Percentiles rank a stretch among this genome's conserved stretches.
These are phyloP conservation scores for Fusarium sp. DNA, from an alignment of 2,329 filamentous ascomycete genomes.

Conservation along the genomic window DNA sequence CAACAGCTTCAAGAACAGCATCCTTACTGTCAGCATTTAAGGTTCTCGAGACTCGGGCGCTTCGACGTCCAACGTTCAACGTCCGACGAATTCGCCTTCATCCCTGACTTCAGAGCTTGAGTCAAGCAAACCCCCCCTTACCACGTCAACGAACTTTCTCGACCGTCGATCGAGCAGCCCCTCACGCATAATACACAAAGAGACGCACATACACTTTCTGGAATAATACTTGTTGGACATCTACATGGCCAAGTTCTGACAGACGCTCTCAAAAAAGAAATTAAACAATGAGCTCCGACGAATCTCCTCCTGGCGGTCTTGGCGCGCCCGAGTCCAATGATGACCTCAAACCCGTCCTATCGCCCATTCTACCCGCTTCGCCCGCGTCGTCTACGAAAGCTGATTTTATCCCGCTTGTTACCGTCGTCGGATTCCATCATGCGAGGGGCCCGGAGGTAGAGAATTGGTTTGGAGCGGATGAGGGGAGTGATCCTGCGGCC, in stretches of 20 bases:
- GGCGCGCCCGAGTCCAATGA: constrained; percentile 42
- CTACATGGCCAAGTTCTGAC: constrained; percentile 44
- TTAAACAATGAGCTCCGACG: constrained; percentile 50
- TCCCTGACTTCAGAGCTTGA: constrained; percentile 4
- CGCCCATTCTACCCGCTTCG: constrained; percentile 51
- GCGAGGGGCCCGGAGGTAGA: constrained; percentile 93
- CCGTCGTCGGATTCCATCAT: constrained; percentile 88
- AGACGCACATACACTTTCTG: background rate
- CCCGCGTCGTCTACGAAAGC: constrained; percentile 50
- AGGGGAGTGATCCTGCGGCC: constrained; percentile 80
- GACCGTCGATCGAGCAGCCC: constrained; percentile 9
- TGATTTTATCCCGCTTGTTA: constrained; percentile 76
- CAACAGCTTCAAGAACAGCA: constrained; percentile 11
- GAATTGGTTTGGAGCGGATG: constrained; percentile 83
- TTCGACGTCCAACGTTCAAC: constrained; percentile 29
- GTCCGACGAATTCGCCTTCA: constrained; percentile 11
- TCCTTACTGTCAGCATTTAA: background rate
- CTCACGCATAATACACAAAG: background rate
- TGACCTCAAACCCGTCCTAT: constrained; percentile 50
- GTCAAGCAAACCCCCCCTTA: constrained; percentile 25
- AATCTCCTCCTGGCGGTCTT: constrained; percentile 40
- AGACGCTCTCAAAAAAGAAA: background rate
- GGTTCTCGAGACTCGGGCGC: constrained; percentile 14
- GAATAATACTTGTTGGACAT: constrained; percentile 13
- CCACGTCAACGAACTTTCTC: constrained; percentile 21